Base-by-base conservation (phyloP, 257 asterid species). In the Paulownia fortunei region DNA sequence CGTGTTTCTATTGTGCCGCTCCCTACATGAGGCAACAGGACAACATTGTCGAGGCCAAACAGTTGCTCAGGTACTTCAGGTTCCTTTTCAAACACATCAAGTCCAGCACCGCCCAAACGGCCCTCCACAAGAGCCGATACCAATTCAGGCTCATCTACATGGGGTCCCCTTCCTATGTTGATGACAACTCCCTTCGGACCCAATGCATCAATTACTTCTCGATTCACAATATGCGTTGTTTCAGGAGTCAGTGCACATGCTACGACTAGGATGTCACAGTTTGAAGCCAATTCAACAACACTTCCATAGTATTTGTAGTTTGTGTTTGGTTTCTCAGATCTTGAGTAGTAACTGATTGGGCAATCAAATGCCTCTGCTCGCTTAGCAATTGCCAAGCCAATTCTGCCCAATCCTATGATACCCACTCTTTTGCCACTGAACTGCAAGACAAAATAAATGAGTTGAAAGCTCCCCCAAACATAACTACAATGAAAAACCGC, bases 51-150 rank as follows among this genome's bases (percentile, higher is more conserved):
- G 11, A 91, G 92, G 21, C 79, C 88, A 68, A 86, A 84, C 1
- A 93, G 86, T 19, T 81, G 77, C 79, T 86, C 92, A 0, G 97
- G 97, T 2, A 91, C 97, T 13, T 85, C 67, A 19, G 98, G 98
- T 66, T 94, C 98, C 55, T 85, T 88, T 62, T 94, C 96, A 30
- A 81, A 91, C 71, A 94, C 97, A 81, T 94, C 98, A 11, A 94
- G 85, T 2, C 98, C 98, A 77, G 96, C 98, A 0, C 98, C 98
- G 21, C 94, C 98, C 55, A 94, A 16, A 8, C 98, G 92, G 60
- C 97, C 94, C 83, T 94, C 96, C 55, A 84, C 88, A 15, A 94
- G 89, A 69, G 98, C 98, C 1, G 89, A 86, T 47, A 94, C 94
- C 66, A 94, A 76, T 81, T 92, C 98, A 6, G 83, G 76, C 80